These are phyloP conservation scores for Pugionium dolabratum DNA, from an alignment of 345 rosid species.

Conservation along the genomic window DNA sequence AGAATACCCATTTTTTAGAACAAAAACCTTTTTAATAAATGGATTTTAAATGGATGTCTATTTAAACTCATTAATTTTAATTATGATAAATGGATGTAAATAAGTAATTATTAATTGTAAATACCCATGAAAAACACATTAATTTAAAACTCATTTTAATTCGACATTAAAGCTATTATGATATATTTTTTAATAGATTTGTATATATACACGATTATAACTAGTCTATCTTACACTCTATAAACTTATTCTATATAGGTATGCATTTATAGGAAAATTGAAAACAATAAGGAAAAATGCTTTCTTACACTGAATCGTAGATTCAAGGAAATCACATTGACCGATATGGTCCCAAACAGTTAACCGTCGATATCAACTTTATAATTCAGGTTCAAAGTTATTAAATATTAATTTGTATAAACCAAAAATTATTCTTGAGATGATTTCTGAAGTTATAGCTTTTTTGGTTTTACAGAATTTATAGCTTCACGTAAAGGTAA, in stretches of 20 bases:
- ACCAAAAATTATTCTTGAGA: background rate
- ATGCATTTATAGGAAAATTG: background rate
- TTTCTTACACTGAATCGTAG: slow-evolving; percentile 19
- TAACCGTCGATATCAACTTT: slow-evolving; percentile 31
- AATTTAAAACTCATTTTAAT: too few relatives aligned
- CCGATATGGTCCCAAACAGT: slow-evolving; percentile 21
- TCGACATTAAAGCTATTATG: background rate
- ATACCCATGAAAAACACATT: too few relatives aligned
- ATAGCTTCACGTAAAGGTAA: background rate
- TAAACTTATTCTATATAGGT: background rate
- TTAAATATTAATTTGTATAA: background rate
- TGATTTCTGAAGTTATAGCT: background rate
- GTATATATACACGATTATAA: background rate
- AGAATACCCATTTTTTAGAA: too few relatives aligned
- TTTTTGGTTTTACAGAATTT: background rate
- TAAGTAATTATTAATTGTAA: too few relatives aligned
- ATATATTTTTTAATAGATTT: background rate
- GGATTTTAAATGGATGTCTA: too few relatives aligned
- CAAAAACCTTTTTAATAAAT: too few relatives aligned
- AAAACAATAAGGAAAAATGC: slow-evolving; percentile 10
- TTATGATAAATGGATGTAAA: too few relatives aligned
- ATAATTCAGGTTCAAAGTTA: background rate
- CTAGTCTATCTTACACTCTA: slow-evolving; percentile 3
- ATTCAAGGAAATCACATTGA: slow-evolving; percentile 18
- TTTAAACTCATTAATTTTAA: too few relatives aligned